Evolutionary conservation across 148 eudicot genomes (phyloP), one percentile per base, ranked within the genome.

Genomic region (Chenopodium formosanum): DNA sequence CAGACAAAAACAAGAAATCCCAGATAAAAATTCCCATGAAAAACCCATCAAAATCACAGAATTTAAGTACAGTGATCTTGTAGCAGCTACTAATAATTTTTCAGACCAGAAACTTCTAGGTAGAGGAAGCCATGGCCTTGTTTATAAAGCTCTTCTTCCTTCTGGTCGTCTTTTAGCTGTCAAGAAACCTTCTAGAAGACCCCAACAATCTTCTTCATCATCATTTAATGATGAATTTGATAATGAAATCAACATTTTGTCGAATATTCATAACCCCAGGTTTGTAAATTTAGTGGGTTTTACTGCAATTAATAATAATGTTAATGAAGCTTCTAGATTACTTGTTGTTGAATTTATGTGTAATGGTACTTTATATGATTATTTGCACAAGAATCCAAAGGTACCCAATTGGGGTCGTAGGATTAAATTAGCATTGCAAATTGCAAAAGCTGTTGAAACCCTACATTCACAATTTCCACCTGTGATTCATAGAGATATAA

Each of bases 91-190:
- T 9, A 82, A 86, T 80, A 87, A 91, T 76, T 95, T 95, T 85
- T 92, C 97, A 9, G 87, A 87, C 20, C 88, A 89, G 32, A 93
- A 88, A 77, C 94, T 95, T 13, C 87, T 95, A 2, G 99, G 97
- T 16, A 81, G 92, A 76, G 99, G 97, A 75, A 95, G 98, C 87
- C 99, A 95, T 72, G 99, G 99, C 16, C 85, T 93, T 2, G 99
- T 95, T 79, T 95, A 95, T 85, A 92, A 93, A 79, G 99, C 91
- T 34, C 76, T 93, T 29, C 92, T 95, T 60, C 85, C 85, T 58
- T 82, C 86, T 52, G 98, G 98, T 71, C 89, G 85, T 16, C 88
- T 83, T 29, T 94, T 95, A 14, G 98, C 98, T 14, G 93, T 95
- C 56, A 95, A 95, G 80, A 93, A 89, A 50, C 89, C 98, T 29